Conservation (phyloP, 140 eudicot species). For the Oenanthe javanica region DNA sequence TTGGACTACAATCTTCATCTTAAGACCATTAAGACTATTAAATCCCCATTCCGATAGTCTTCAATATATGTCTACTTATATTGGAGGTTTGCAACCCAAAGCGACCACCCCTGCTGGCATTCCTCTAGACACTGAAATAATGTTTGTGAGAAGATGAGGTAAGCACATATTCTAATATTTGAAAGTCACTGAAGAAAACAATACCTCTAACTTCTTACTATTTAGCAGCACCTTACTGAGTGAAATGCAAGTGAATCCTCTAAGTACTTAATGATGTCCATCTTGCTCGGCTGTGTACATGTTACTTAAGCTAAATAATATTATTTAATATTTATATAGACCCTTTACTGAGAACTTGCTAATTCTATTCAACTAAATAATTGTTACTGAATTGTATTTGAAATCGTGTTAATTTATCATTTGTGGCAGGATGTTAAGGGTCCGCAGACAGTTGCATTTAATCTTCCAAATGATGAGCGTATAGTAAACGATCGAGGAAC, state of each 20-base stretch:
- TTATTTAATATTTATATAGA: background rate
- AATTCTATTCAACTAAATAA: background rate
- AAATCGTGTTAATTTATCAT: slow-evolving; percentile 8
- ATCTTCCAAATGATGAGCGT: slow-evolving; percentile 90
- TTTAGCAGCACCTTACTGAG: background rate
- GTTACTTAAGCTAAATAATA: background rate
- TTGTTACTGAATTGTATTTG: background rate
- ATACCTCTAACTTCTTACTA: background rate
- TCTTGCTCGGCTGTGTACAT: background rate
- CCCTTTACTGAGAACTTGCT: background rate
- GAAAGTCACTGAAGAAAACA: background rate
- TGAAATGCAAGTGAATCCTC: background rate
- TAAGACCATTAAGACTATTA: background rate
- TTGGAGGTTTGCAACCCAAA: background rate
- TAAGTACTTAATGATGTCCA: background rate
- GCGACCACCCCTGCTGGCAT: background rate
- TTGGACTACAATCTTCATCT: background rate
- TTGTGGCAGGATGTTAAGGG: slow-evolving; percentile 86
- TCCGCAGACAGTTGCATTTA: slow-evolving; percentile 94
- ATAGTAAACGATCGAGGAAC: slow-evolving; percentile 92
- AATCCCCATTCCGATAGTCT: background rate
- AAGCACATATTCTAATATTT: background rate
- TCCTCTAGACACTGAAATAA: background rate
- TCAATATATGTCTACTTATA: background rate
- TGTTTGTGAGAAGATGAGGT: background rate